A percentile compares a stretch with the other conserved stretches of the same genome.
Evolutionary conservation across 75 land plant species (phyloP).

Genomic region (Chamaecyparis obtusa): DNA sequence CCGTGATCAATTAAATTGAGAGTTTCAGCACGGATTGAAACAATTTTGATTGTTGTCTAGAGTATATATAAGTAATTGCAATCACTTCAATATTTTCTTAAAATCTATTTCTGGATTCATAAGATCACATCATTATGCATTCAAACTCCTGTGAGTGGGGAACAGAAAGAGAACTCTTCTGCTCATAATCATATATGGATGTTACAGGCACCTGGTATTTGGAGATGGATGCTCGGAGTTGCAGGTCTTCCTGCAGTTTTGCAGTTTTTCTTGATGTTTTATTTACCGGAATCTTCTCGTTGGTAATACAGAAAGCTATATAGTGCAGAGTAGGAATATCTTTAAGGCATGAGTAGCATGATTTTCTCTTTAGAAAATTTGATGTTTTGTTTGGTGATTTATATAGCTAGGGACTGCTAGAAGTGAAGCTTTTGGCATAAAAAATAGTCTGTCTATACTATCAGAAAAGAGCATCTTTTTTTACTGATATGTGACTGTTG

Average conservation of each 20-base stretch:
- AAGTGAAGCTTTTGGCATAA: not conserved
- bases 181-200: not conserved
- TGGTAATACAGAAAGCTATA: constrained; percentile 62
- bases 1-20: too few relatives aligned
- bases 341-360: not conserved
- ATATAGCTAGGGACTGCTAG: not conserved
- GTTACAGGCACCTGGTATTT: constrained; percentile 72
- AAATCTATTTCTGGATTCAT: not conserved
- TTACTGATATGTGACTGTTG: not conserved
- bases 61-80: not conserved
- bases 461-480: not conserved
- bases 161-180: not conserved
- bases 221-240: constrained; percentile 92
- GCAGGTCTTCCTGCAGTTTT: constrained; percentile 71
- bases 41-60: not conserved
- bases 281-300: constrained; percentile 81
- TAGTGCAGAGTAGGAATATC: not conserved
- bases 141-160: not conserved
- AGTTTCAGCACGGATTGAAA: too few relatives aligned
- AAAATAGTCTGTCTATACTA: not conserved
- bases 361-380: not conserved
- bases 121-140: not conserved
- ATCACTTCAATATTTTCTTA: not conserved
- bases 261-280: constrained; percentile 63
- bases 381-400: not conserved